Evolutionary conservation across 208 protist genomes (phyloP).

Genomic region (Trypanosoma theileri): DNA sequence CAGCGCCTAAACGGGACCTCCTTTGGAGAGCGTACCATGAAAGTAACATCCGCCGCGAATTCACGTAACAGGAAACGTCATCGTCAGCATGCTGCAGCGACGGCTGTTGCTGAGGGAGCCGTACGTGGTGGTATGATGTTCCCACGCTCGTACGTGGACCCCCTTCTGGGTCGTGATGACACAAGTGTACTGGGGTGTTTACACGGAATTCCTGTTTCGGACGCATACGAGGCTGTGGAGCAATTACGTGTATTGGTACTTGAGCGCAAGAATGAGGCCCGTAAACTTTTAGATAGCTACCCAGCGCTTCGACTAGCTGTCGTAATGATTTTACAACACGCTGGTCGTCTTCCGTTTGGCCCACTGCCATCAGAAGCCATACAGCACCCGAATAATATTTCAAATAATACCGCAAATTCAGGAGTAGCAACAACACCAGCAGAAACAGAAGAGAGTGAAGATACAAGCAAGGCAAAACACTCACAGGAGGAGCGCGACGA

Average conservation of each 20-base stretch:
- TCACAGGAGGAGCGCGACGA: conserved; percentile 61
- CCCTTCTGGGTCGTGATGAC: conserved; percentile 59
- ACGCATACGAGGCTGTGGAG: conserved; percentile 88
- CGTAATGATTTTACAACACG: conserved; percentile 84
- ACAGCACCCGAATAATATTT: conserved; percentile 16
- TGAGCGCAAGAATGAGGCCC: conserved; percentile 63
- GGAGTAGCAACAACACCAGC: neutral
- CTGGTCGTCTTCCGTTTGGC: conserved; percentile 47
- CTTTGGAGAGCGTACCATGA: conserved; percentile 72
- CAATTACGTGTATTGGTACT: conserved; percentile 84
- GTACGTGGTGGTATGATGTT: conserved; percentile 51
- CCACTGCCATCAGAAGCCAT: conserved; percentile 60
- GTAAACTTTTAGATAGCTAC: conserved; percentile 58
- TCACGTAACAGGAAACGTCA: conserved; percentile 25
- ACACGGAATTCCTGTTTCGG: conserved; percentile 47
- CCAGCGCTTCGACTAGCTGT: conserved; percentile 72
- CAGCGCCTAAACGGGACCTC: conserved; percentile 65
- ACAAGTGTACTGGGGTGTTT: conserved; percentile 57
- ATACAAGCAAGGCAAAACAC: conserved; percentile 16
- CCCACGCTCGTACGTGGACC: conserved; percentile 55
- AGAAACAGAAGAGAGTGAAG: conserved; percentile 9
- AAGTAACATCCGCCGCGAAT: conserved; percentile 46
- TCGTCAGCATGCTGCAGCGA: conserved; percentile 22
- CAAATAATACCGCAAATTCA: conserved; percentile 2
- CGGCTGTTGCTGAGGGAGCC: neutral